Base-by-base conservation (phyloP, 208 protist species). In the Trypanosoma mega region DNA sequence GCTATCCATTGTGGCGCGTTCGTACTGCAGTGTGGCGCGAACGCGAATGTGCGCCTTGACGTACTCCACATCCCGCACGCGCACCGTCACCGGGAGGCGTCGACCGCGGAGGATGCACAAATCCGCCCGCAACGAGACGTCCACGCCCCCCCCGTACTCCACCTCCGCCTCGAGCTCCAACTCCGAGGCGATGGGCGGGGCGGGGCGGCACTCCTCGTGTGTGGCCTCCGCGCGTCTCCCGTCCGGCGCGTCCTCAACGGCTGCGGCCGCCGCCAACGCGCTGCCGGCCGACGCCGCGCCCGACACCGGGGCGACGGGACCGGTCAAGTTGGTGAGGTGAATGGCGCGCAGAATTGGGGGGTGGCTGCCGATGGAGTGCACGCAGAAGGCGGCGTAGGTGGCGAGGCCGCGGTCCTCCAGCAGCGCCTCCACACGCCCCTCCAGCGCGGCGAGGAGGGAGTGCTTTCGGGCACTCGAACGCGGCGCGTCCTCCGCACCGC, bases 401-500 rank as follows among this genome's bases (percentile, higher is more conserved):
- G 87, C 84, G 33, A 94, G 75, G 31, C 87, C 87, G 26, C 85
- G 78, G 62, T 94, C 87, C 49, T 94, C 84, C 30, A 94, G 69
- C 26, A 76, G 9, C n/a, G 84, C 87, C 34, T 78, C 82, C 34
- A 94, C 72, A 20, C 80, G 76, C 58, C 90, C 87, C 59, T 94
- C 87, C 27, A 90, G 26, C 23, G 51, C 6, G n/a, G 18, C 21
- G 14, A 76, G 11, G 24, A 71, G 27, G 9, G 50, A 44, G 4
- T 20, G n/a, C 2, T 37, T n/a, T 23, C 27, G 18, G 7, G 23
- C 24, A 14, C 37, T 58, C 20, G 20, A 20, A 24, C 54, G 29
- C 0, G 49, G 3, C 21, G 30, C 1, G 12, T 18, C 1, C 6
- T 54, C 23, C n/a, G n/a, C n/a, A n/a, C n/a, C n/a, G n/a, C n/a